A percentile compares a stretch with the other conserved stretches of the same genome.
Conservation (phyloP, 331 rosid species). For the Quercus lobata region DNA sequence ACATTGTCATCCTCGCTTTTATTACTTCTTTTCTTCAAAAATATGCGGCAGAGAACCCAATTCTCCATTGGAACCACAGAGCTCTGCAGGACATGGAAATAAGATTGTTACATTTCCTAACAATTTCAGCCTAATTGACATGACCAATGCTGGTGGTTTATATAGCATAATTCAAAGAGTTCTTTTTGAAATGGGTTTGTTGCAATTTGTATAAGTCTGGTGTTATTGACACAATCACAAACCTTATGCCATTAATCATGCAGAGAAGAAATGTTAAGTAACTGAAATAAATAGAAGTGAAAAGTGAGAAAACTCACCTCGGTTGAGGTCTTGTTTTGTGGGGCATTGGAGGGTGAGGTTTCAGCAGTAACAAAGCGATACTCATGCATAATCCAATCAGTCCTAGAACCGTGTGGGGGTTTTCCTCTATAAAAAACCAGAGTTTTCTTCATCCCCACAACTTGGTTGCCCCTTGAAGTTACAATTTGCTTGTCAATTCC, state of each 20-base stretch:
- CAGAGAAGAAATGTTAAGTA: not conserved
- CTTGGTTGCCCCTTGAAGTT: constrained; percentile 19
- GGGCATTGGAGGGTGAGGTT: constrained; percentile 1
- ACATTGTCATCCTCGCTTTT: constrained; percentile 34
- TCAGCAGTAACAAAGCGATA: constrained; percentile 57
- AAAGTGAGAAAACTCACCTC: constrained; percentile 26
- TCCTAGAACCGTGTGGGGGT: constrained; percentile 83
- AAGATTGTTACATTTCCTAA: not conserved
- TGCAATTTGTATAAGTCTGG: not conserved
- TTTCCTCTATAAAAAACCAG: constrained; percentile 89
- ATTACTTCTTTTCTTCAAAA: constrained; percentile 68
- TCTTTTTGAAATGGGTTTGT: not conserved
- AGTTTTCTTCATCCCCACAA: constrained; percentile 89
- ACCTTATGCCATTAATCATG: not conserved
- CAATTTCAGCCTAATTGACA: not conserved
- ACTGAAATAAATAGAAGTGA: not conserved
- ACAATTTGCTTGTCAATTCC: constrained; percentile 47
- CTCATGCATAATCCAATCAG: constrained; percentile 99
- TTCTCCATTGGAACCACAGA: constrained; percentile 39
- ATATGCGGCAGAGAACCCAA: constrained; percentile 94
- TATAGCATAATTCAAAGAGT: not conserved
- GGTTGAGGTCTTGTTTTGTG: constrained; percentile 14
- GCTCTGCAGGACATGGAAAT: constrained; percentile 21
- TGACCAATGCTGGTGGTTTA: not conserved
- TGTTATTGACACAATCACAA: not conserved